These are phyloP conservation scores for Ophiostoma quercus DNA, from an alignment of 2,329 filamentous ascomycete species.

Conservation along the genomic window DNA sequence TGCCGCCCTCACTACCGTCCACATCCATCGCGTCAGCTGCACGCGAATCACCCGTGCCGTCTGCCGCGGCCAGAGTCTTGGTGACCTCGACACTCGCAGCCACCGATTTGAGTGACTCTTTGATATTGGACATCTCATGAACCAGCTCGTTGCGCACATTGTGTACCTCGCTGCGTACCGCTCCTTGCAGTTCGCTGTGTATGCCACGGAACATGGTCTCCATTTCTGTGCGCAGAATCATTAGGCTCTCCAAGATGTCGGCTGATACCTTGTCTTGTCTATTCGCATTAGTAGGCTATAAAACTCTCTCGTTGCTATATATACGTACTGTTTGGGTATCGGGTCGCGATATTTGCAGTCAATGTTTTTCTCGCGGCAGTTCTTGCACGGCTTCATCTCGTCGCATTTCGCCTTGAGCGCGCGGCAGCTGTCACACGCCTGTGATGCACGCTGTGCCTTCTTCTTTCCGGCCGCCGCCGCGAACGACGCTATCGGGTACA, in stretches of 20 bases:
- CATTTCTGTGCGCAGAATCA: constrained; percentile 18
- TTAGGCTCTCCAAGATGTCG: constrained; percentile 55
- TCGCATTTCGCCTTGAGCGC: constrained; percentile 88
- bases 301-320: neutral
- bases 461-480: constrained; percentile 46
- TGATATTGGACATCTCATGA: constrained; percentile 8
- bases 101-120: neutral
- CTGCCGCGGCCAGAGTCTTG: neutral
- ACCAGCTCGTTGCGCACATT: neutral
- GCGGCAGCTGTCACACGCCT: constrained; percentile 87
- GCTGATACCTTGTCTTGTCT: constrained; percentile 57
- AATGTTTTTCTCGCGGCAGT: constrained; percentile 79
- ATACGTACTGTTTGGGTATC: constrained; percentile 77
- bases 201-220: constrained; percentile 27
- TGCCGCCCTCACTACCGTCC: neutral
- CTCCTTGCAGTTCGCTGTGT: constrained; percentile 36
- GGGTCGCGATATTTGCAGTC: constrained; percentile 87
- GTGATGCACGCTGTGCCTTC: constrained; percentile 61
- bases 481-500: constrained; percentile 40
- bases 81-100: neutral
- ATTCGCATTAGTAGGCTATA: constrained; percentile 5
- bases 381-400: constrained; percentile 76
- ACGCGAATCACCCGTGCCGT: neutral
- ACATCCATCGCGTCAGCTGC: neutral
- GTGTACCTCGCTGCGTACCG: constrained; percentile 27